Evolutionary conservation across 352 stramenopile species (phyloP), one percentile per base, ranked within the genome.

Genomic region (Globisporangium polare): DNA sequence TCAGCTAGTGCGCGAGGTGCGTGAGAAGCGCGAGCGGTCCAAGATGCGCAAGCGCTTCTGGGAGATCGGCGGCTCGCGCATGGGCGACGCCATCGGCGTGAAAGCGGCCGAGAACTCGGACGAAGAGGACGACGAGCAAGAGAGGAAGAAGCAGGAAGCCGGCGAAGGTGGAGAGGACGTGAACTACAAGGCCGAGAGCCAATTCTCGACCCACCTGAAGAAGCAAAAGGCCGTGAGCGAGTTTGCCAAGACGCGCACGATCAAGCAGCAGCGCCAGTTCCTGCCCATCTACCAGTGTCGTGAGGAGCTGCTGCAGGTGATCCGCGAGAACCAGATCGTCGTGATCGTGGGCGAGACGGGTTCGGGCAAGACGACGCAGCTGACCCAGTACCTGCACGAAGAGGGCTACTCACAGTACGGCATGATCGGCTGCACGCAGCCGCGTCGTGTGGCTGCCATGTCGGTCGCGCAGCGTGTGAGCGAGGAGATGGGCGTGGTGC

Each of bases 41-140:
- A 97, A 98, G 60, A 99, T 99, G 94, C 83, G 96, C 46, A 94
- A 99, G 77, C 87, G 97, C 22, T 99, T 99, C 75, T 99, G 97
- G 98, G 97, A 99, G 67, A 65, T 99, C 8, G 97, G 97, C 7
- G 97, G 97, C 3, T 98, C 89, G 26, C 86, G 93, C 35, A 99
- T 99, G 96, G 97, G 97, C 22, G 77, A 99, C 52, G 92, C 91
- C 0, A 98, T 99, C 52, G 95, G 97, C 13, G 76, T 99, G 0
- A 87, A 94, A 57, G 75, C 72, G 4, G 71, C 75, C 6, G 74
- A 77, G 7, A 70, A 75, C n/a, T 74, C 79, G 26, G 79, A 83
- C 54, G 75, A 83, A 42, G 73, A 91, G 20, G 77, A 85, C 18
- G 79, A 89, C 27, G 73, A 33, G 29, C 5, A 86, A 39, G 72